Percentiles rank a stretch among this genome's conserved stretches.
These are phyloP conservation scores for Collybiopsis luxurians DNA, from an alignment of 768 basidiomycete genomes.

Conservation along the genomic window DNA sequence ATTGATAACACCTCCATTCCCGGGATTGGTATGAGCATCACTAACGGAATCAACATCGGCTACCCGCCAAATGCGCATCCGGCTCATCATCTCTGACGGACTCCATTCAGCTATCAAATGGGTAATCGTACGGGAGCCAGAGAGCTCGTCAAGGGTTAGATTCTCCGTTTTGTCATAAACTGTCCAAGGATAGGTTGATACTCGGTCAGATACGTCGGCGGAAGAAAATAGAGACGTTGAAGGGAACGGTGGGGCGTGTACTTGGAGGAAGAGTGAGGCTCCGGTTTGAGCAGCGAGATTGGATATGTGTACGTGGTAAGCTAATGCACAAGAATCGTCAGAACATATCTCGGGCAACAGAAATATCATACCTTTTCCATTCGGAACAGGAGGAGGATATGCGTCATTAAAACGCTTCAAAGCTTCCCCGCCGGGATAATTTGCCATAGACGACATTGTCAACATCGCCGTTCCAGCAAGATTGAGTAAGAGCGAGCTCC, in stretches of 20 bases:
- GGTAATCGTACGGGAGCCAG: slow-evolving; percentile 41
- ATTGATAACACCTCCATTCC: slow-evolving; percentile 33
- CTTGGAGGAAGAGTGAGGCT: slow-evolving; percentile 82
- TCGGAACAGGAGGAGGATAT: slow-evolving; percentile 25
- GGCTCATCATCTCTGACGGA: slow-evolving; percentile 19
- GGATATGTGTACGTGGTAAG: slow-evolving; percentile 73
- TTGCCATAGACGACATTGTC: slow-evolving; percentile 58
- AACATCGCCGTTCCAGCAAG: slow-evolving; percentile 48
- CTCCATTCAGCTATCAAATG: slow-evolving; percentile 60
- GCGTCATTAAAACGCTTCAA: slow-evolving; percentile 57
- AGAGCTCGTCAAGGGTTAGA: slow-evolving; percentile 39
- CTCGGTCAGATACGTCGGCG: slow-evolving; percentile 11
- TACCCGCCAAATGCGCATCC: slow-evolving; percentile 7
- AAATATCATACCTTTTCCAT: slow-evolving; percentile 22
- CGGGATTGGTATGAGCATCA: slow-evolving; percentile 23
- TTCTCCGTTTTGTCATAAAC: slow-evolving; percentile 83
- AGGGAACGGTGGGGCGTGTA: slow-evolving; percentile 55
- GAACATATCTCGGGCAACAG: neutral
- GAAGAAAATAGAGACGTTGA: slow-evolving; percentile 11
- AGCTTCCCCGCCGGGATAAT: slow-evolving; percentile 90
- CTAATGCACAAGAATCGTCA: slow-evolving; percentile 1
- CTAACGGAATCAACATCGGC: neutral
- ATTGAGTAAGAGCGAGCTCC: slow-evolving; percentile 53
- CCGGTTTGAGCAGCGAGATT: slow-evolving; percentile 90
- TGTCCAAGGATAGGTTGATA: slow-evolving; percentile 20